Conservation (phyloP, 176 grass and related monocot genomes). For the Hyparrhenia diplandra region DNA sequence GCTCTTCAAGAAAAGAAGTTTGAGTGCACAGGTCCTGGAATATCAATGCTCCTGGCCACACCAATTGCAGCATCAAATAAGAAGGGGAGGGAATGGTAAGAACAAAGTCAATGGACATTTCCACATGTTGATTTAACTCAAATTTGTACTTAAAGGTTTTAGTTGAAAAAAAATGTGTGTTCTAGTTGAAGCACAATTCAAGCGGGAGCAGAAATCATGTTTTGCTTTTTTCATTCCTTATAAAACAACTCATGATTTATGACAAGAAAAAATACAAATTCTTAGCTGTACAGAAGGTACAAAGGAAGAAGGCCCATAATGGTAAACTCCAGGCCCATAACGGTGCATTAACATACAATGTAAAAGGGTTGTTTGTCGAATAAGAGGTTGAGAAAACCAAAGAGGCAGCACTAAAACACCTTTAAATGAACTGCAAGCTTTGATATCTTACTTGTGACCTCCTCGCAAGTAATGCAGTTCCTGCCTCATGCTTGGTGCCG, state of each 20-base stretch:
- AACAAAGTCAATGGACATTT: not conserved
- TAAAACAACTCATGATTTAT: not conserved
- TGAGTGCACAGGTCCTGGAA: not conserved
- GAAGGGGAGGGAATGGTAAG: not conserved
- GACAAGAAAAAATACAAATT: not conserved
- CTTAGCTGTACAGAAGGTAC: not conserved
- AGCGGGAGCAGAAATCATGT: not conserved
- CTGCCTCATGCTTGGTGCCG: conserved; percentile 44
- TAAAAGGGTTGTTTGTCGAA: not conserved
- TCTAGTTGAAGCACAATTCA: not conserved
- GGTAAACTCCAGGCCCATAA: not conserved
- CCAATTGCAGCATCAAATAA: not conserved
- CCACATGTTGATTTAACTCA: not conserved
- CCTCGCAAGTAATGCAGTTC: conserved; percentile 48
- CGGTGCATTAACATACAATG: not conserved
- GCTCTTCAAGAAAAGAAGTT: not conserved
- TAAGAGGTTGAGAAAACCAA: not conserved
- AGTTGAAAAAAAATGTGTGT: not conserved
- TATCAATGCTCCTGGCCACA: not conserved
- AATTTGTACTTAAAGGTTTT: not conserved
- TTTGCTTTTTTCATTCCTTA: not conserved
- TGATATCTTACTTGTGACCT: conserved; percentile 30
- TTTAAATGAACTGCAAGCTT: not conserved
- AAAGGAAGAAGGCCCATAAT: not conserved
- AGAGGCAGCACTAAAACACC: not conserved